Evolutionary conservation across 305 asterid species (phyloP), one percentile per base, ranked within the genome.

Genomic region (Fraxinus platypoda): DNA sequence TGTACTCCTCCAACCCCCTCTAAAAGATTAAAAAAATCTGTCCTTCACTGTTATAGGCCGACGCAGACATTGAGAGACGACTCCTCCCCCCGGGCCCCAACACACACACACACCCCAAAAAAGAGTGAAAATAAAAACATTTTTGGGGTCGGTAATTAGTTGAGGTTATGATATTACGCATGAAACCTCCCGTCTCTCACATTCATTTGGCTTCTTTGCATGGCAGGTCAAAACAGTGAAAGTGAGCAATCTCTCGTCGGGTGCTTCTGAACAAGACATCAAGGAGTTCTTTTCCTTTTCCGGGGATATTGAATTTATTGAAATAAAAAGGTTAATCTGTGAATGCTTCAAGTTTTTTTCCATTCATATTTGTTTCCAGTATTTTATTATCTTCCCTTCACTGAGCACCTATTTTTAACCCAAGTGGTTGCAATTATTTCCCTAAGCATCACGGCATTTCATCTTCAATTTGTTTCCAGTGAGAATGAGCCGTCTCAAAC

Each of bases 231-330:
- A 85, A 85, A 90, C 95, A 66, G 98, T 92, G 88, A 92, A 87
- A 89, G 97, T 92, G 83, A 88, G 91, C 92, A 91, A 91, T 89
- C 90, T 92, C 82, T 93, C 98, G 2, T 83, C 90, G 3, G 73
- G 98, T 81, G 98, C 97, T 13, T 84, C 93, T 11, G 95, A 90
- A 80, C 90, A 85, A 75, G 97, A 93, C 80, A 85, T 93, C 81
- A 89, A 86, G 90, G 97, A 92, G 89, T 93, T 93, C 90, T 93
- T 93, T 83, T 93, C 98, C 26, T 92, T 91, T 91, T 92, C 98
- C 2, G 97, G 98, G 52, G 91, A 85, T 19, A 93, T 93, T 81
- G 92, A 90, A 77, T 89, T 85, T 84, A 84, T 92, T 59, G 97
- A 93, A 78, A 84, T 92, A 87, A 87, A 87, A 74, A 91, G 97